Base-by-base conservation (phyloP, 2,329 filamentous ascomycete genomes). In the Trichoderma sp. region DNA sequence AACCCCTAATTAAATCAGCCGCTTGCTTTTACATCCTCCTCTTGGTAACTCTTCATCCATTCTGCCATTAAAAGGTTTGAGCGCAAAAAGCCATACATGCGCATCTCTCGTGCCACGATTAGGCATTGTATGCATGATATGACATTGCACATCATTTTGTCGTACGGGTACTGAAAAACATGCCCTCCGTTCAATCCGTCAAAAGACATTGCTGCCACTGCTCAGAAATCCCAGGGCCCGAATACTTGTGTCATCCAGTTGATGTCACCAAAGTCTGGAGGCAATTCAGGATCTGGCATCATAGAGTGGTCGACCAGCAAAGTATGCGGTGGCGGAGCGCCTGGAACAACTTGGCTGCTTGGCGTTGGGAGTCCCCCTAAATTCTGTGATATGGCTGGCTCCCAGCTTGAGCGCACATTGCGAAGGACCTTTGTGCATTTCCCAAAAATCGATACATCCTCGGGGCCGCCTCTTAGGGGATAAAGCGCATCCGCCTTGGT, bases 201-300 rank as follows among this genome's bases (percentile, higher is more conserved):
- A 39, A 54, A 64, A 10, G 30, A 21, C 14, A 28, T 11, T 34
- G 46, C 11, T 13, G 28, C 18, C 28, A 24, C 16, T 26, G 11
- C 28, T 72, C 69, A 79, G 51, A 77, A 76, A 21, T 80, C 78
- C 79, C 78, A 80, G 5, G 79, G 76, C 1, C 77, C 77, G 72
- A 80, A 80, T 5, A 79, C 75, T 51, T 80, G 79, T 18, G 77
- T 75, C 77, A 81, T 80, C 79, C 79, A 81, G 21, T 75, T 71
- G 59, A 80, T 70, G 69, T 81, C 79, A 7, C 72, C 74, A 55
- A 80, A 77, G 64, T 80, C 78, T 56, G 73, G 71, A 7, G 72
- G 74, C 71, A 76, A 39, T 34, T 69, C 63, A 65, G 69, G 21
- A 65, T 72, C 28, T 37, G 72, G 34, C 34, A 75, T 64, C 54